Evolutionary conservation across 176 grass and related monocot species (phyloP).

Genomic region (maize (Zea mays)): DNA sequence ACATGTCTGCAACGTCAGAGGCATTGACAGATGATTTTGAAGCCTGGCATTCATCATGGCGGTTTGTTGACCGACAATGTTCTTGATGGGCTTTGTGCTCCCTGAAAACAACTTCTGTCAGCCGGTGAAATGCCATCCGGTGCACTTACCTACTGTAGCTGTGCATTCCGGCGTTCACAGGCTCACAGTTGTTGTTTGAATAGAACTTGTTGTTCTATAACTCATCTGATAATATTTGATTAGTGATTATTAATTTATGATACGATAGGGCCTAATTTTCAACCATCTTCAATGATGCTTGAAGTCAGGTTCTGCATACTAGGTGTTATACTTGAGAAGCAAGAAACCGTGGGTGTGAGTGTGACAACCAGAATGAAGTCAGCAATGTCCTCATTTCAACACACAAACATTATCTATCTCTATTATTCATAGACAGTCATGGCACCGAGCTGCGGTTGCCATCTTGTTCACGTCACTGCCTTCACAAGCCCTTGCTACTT

Average conservation of each 20-base stretch:
- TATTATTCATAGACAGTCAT: not conserved
- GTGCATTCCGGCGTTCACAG: conserved; percentile 6
- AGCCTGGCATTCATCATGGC: not conserved
- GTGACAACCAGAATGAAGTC: conserved; percentile 10
- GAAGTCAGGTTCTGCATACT: no score
- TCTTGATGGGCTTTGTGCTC: not conserved
- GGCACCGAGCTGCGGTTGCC: not conserved
- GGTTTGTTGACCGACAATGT: not conserved
- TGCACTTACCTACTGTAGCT: not conserved
- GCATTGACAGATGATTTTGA: conserved; percentile 3
- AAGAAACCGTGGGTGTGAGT: not conserved
- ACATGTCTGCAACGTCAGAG: not conserved
- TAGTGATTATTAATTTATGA: not conserved
- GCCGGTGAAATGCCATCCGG: not conserved
- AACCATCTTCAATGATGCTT: not conserved
- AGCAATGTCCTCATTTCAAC: conserved; percentile 24
- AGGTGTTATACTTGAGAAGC: not conserved
- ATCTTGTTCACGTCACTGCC: not conserved
- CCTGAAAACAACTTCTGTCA: not conserved
- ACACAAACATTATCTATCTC: not conserved
- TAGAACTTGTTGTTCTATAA: not conserved
- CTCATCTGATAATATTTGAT: conserved; percentile 8
- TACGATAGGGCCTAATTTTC: not conserved
- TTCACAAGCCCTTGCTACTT: not conserved
- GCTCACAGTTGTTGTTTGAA: not conserved